Base-by-base conservation (phyloP, 306 rosid genomes). In the Vigna angularis region DNA sequence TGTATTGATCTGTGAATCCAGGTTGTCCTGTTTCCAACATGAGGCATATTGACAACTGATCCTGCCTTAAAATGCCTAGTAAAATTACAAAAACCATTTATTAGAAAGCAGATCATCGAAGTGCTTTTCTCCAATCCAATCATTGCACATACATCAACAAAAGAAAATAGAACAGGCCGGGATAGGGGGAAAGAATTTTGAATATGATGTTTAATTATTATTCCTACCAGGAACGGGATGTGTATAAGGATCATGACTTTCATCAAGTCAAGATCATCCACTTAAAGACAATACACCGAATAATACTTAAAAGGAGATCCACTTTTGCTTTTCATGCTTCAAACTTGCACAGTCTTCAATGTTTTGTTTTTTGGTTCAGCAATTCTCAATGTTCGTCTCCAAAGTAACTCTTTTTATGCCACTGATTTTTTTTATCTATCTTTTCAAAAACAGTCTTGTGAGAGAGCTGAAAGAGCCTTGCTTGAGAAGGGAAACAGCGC, bases 11-110 rank as follows among this genome's bases (percentile, higher is more conserved):
- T 62, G 48, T 49, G 50, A 44, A 49, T 76, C 88, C 85, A 84
- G 76, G 81, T 72, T 88, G 88, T 84, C 79, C 68, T 88, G 90
- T 73, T 80, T 83, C 88, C 88, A 76, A 51, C 48, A 47, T 55
- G 51, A 50, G 85, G 77, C 62, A 49, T 81, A 67, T 40, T 68
- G 87, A 83, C 86, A 81, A 81, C 80, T 81, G 68, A 83, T 72
- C 78, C 20, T 64, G 51, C 73, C 50, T 58, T 30, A 42, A 72
- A 56, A 73, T 73, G 74, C 74, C 64, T 22, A 63, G 20, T 49
- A 64, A 58, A 64, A 42, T 7, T 72, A 17, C 40, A 47, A 74
- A 36, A 32, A 59, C 6, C 66, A 57, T 79, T 75, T 30, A 81
- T 74, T 69, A 24, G 17, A 74, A 74, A 81, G 77, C 75, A 69